Evolutionary conservation across 2,329 filamentous ascomycete genomes (phyloP), one percentile per base, ranked within the genome.

Genomic region (Alternaria infectoria): DNA sequence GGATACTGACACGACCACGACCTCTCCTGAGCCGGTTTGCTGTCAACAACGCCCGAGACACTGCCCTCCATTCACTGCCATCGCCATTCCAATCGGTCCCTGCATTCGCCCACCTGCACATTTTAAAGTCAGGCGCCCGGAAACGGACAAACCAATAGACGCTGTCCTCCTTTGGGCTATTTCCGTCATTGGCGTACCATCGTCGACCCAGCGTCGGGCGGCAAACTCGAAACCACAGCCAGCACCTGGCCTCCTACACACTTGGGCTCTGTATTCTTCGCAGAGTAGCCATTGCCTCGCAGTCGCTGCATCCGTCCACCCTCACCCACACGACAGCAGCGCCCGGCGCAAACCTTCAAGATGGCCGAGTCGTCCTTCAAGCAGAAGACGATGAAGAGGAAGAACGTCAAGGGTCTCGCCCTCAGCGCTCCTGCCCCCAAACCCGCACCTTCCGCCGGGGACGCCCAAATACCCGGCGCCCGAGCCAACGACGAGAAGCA

Each of bases 331-430:
- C 44, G 44, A 57, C 60, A 55, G 59, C 50, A 44, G 69, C 69
- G 61, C 62, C 65, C 56, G 62, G 68, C 62, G 68, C 66, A 64
- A 61, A 63, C 64, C 68, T 54, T 54, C 67, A 69, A 65, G 71
- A 89, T 89, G 86, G 84, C 86, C 68, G 87, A 90, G 77, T 74
- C 74, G 32, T 81, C 83, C 58, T 89, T 90, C 81, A 86, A 89
- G 79, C 84, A 86, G 61, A 85, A 87, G 79, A 96, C 96, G 66
- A 91, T 99, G 90, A 98, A 97, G 90, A 91, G 95, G 86, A 97
- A 98, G 88, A 99, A 99, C 80, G 91, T 97, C 81, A 98, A 98
- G 84, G 95, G 94, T 40, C 90, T 99, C 54, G 94, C 93, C 70
- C 86, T 99, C 77, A 94, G 89, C 75, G 90, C 92, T 54, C 89